These are phyloP conservation scores for Excoecaria agallocha DNA, from an alignment of 345 rosid genomes.

Conservation along the genomic window DNA sequence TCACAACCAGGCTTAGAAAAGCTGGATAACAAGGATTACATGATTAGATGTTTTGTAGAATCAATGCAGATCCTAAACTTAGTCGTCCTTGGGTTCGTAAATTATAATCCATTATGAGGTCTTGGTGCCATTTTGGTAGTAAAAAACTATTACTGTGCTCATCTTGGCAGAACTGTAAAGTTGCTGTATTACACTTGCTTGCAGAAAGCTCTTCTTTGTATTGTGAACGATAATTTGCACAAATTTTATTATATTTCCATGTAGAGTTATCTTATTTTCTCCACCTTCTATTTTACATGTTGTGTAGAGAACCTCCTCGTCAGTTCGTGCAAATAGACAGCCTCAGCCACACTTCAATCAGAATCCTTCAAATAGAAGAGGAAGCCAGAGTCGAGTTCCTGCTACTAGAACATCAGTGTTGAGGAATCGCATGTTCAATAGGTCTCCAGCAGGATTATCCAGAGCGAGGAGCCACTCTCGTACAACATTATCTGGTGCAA, in stretches of 20 bases:
- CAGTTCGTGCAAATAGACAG: constrained; percentile 34
- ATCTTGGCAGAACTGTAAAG: background rate
- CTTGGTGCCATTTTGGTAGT: background rate
- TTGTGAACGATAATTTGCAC: background rate
- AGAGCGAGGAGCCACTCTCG: constrained; percentile 29
- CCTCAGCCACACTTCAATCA: constrained; percentile 37
- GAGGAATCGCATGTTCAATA: constrained; percentile 49
- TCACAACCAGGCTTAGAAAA: background rate
- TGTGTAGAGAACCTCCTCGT: constrained; percentile 39
- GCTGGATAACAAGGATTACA: background rate
- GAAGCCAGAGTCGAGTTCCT: constrained; percentile 38
- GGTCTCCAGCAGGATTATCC: constrained; percentile 35
- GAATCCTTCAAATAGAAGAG: constrained; percentile 51
- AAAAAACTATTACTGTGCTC: background rate
- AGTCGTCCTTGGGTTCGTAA: background rate
- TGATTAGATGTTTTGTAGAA: background rate
- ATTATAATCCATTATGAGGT: background rate
- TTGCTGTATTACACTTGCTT: background rate
- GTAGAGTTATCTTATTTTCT: background rate
- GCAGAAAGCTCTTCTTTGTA: background rate
- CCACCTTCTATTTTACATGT: constrained; percentile 8
- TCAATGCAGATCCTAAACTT: background rate
- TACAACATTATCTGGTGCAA: constrained; percentile 3
- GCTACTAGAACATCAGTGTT: constrained; percentile 42
- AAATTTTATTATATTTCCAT: background rate